Evolutionary conservation across 495 filamentous ascomycete genomes (phyloP).

Genomic region (Lasiosphaeria ovina): DNA sequence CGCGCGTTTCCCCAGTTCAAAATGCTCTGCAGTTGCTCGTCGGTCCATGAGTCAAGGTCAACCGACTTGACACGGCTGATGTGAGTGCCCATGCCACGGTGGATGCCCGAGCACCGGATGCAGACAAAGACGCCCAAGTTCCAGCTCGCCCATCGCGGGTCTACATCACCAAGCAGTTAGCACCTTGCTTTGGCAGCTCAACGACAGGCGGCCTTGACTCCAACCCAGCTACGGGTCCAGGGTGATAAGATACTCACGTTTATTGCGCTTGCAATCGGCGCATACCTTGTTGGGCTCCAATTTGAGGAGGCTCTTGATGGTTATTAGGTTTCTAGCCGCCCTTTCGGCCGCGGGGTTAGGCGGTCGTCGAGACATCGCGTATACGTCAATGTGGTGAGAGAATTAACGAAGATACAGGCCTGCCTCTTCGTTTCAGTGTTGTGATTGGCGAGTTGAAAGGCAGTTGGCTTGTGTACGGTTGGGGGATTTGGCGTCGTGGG

Average conservation of each 20-base stretch:
- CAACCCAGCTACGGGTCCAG: no score
- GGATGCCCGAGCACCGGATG: conserved; percentile 96
- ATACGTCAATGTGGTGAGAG: not conserved
- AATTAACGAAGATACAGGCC: not conserved
- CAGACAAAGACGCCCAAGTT: conserved; percentile 94
- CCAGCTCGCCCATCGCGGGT: conserved; percentile 98
- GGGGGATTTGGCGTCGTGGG: conserved; percentile 1
- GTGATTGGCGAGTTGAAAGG: not conserved
- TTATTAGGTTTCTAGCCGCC: conserved; percentile 72
- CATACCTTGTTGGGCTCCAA: conserved; percentile 92
- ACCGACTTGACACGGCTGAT: conserved; percentile 98
- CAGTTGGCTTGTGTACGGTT: not conserved
- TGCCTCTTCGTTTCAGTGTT: not conserved
- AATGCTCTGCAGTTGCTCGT: conserved; percentile 92
- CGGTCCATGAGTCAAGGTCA: conserved; percentile 96
- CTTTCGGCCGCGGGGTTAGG: conserved; percentile 67
- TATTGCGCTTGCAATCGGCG: conserved; percentile 98
- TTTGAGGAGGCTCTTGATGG: conserved; percentile 90
- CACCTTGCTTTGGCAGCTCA: not conserved
- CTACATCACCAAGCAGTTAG: conserved; percentile 43
- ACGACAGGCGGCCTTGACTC: not conserved
- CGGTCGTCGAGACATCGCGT: conserved; percentile 80
- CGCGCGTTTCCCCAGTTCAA: conserved; percentile 90
- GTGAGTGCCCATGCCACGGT: conserved; percentile 97
- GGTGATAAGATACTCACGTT: conserved; percentile 60